phyloP scores from a whole-genome alignment of 2,329 filamentous ascomycete genomes.

The Aureobasidium sp. region DNA sequence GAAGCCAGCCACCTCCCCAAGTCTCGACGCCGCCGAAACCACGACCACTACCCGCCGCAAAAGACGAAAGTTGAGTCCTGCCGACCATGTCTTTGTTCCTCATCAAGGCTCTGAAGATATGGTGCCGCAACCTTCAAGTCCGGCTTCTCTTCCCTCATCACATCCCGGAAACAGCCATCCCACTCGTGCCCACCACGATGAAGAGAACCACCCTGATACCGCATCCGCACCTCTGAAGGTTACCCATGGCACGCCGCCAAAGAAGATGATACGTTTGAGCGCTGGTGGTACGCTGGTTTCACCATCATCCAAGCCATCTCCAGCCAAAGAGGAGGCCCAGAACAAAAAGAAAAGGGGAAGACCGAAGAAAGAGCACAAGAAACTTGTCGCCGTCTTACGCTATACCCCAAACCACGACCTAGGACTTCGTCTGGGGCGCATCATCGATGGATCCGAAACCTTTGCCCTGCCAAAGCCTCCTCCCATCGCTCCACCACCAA shows the following conservation, averaged over 20 bases:
- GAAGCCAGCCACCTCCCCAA: background rate
- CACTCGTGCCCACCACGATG: background rate
- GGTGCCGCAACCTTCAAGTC: conserved; percentile 12
- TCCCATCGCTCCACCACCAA: conserved; percentile 22
- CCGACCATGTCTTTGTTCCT: background rate
- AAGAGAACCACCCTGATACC: background rate
- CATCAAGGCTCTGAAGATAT: conserved; percentile 13
- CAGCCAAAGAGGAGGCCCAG: conserved; percentile 18
- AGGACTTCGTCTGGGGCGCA: conserved; percentile 56
- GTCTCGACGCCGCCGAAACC: background rate
- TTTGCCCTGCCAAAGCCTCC: conserved; percentile 15
- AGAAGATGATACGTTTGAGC: conserved; percentile 35
- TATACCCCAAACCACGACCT: conserved; percentile 47
- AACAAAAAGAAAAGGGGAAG: conserved; percentile 25
- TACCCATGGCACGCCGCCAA: conserved; percentile 23
- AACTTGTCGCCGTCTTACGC: conserved; percentile 23
- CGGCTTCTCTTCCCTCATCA: conserved; percentile 6
- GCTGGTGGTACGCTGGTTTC: conserved; percentile 42
- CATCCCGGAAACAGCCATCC: conserved; percentile 6
- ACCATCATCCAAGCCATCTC: conserved; percentile 29
- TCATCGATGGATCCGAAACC: conserved; percentile 44
- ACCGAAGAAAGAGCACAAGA: conserved; percentile 24
- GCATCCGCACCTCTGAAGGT: no score
- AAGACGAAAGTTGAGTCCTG: conserved; percentile 8
- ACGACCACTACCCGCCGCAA: background rate